Percentiles rank a stretch among this genome's conserved stretches.
Conservation (phyloP, 257 asterid species). For the Nicotiana noctiflora region DNA sequence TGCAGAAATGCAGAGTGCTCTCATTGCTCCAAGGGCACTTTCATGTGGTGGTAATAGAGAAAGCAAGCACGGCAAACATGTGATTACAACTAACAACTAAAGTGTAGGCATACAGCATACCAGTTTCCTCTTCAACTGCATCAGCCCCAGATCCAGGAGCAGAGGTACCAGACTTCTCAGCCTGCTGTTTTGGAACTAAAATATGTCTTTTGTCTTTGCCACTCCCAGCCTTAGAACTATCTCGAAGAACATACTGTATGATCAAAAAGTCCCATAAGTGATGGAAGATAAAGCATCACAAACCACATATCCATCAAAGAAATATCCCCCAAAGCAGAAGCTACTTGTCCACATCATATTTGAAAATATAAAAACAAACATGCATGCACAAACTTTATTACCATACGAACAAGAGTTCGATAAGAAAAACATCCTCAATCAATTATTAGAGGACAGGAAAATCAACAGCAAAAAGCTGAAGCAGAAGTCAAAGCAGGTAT, state of each 20-base stretch:
- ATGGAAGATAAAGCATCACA: not conserved
- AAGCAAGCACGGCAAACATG: not conserved
- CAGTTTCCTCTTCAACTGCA: constrained; percentile 47
- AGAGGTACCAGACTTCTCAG: constrained; percentile 39
- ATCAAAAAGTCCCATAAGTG: constrained; percentile 17
- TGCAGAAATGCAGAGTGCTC: not conserved
- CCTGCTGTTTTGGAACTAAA: constrained; percentile 33
- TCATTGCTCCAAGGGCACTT: not conserved
- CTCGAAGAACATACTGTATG: constrained; percentile 62
- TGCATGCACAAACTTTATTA: not conserved
- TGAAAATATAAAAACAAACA: not conserved
- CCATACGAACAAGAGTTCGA: not conserved
- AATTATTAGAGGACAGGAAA: not conserved
- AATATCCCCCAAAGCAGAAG: not conserved
- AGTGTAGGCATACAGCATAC: constrained; percentile 42
- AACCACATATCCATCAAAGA: not conserved
- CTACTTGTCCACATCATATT: not conserved
- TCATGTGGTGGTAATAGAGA: not conserved
- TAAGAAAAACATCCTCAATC: not conserved
- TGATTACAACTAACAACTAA: not conserved
- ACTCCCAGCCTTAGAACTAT: constrained; percentile 40
- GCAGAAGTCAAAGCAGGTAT: not conserved
- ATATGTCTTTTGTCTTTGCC: constrained; percentile 50
- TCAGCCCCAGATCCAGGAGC: constrained; percentile 37
- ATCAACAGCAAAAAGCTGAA: not conserved